phyloP scores from a whole-genome alignment of 2,329 filamentous ascomycete genomes.

The Nigrospora sphaerica region DNA sequence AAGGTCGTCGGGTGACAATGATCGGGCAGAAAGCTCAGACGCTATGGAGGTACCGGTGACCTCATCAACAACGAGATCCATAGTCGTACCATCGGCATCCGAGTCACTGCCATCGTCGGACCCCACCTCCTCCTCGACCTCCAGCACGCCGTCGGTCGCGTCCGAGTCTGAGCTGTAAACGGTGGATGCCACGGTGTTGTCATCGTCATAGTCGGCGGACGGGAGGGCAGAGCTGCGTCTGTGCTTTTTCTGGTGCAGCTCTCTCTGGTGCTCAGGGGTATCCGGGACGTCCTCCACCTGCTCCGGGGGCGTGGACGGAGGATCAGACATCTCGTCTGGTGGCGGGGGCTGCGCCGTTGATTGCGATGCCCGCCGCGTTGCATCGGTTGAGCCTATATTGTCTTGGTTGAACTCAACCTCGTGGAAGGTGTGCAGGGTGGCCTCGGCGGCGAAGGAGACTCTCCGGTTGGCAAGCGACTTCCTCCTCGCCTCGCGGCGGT shows the following conservation, averaged over 20 bases:
- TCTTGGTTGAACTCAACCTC: slow-evolving; percentile 86
- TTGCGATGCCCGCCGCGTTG: slow-evolving; percentile 66
- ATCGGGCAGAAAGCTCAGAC: slow-evolving; percentile 50
- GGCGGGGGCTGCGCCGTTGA: slow-evolving; percentile 28
- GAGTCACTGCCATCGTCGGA: slow-evolving; percentile 41
- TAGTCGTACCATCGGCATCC: slow-evolving; percentile 68
- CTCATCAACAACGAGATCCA: slow-evolving; percentile 74
- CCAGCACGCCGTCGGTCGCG: slow-evolving; percentile 45
- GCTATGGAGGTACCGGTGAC: slow-evolving; percentile 61
- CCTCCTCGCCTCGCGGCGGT: slow-evolving; percentile 78
- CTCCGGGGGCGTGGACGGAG: slow-evolving; percentile 56
- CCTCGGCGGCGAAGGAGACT: slow-evolving; percentile 95
- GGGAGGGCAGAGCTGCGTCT: slow-evolving; percentile 62
- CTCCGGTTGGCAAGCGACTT: slow-evolving; percentile 90
- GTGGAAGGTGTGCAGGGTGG: slow-evolving; percentile 94
- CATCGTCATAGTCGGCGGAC: slow-evolving; percentile 56
- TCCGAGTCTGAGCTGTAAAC: slow-evolving; percentile 66
- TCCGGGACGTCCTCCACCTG: slow-evolving; percentile 50
- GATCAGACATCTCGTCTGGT: slow-evolving; percentile 39
- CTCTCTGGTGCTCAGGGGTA: slow-evolving; percentile 59
- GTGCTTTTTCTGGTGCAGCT: slow-evolving; percentile 53
- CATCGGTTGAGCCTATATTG: slow-evolving; percentile 73
- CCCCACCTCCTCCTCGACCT: slow-evolving; percentile 44
- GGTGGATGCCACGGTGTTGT: slow-evolving; percentile 67
- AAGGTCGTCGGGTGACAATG: slow-evolving; percentile 51